Evolutionary conservation across 2,329 filamentous ascomycete genomes (phyloP), one percentile per base, ranked within the genome.

Genomic region (Phialophora expanda): DNA sequence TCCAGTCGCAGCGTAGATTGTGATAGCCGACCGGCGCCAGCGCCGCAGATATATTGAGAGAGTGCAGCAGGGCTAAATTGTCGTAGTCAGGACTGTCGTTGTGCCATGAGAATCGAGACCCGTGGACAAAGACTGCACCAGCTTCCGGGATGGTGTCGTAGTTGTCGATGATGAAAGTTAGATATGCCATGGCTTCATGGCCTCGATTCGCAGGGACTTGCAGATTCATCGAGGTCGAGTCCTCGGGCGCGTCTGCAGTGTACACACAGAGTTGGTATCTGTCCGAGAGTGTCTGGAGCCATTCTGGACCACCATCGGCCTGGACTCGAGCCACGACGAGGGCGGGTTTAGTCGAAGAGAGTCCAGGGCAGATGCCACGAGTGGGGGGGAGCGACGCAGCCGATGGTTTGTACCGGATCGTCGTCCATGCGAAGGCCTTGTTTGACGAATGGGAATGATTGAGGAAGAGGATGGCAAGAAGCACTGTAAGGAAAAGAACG

Each of bases 1-100:
- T 81, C 82, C 82, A 84, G 70, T 84, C 81, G 66, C 82, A 84
- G 51, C 81, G 78, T 30, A 84, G 74, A 64, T 84, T 84, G 61
- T 82, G 78, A 69, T 84, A 84, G 0, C 82, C 82, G 1, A 69
- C 66, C 0, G 72, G 72, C 8, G 72, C 68, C 0, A 83, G 73
- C 1, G 82, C 82, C 0, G 74, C 63, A 0, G 75, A 67, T 0
- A 82, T 61, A 66, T 83, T 76, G 12, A 84, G 75, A 1, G 67
- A 63, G 0, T 69, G 65, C 1, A 84, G 76, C 0, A 82, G 71
- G 2, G 75, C 75, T 0, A 73, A 73, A 68, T 83, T 83, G 64
- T 83, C 81, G 66, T 84, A 84, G 17, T 75, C 72, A 0, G 75
- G 77, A 14, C 72, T 69, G 68, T 82, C 80, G 58, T 82, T 81